phyloP scores from a whole-genome alignment of 1,284 basidiomycete species.

The Bjerkandera adusta region DNA sequence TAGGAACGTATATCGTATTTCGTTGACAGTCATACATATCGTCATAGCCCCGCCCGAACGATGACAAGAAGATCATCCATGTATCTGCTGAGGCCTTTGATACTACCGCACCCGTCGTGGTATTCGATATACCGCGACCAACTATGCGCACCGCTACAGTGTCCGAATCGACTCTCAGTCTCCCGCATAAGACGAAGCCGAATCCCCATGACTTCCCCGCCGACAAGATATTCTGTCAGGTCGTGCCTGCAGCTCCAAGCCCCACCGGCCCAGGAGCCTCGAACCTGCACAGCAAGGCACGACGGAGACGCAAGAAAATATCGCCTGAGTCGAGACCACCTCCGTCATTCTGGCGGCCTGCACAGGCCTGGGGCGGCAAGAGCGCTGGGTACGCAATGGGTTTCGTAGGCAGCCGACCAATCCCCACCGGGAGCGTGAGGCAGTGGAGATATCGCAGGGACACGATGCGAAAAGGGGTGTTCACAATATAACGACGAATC shows the following conservation, averaged over 20 bases:
- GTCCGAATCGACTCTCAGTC: slow-evolving; percentile 1
- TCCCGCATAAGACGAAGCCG: slow-evolving; percentile 14
- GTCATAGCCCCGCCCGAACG: slow-evolving; percentile 17
- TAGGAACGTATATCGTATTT: background rate
- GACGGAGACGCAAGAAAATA: slow-evolving; percentile 15
- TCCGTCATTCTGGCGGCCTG: slow-evolving; percentile 31
- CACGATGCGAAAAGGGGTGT: slow-evolving; percentile 27
- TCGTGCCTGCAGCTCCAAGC: slow-evolving; percentile 6
- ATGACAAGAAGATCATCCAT: slow-evolving; percentile 16
- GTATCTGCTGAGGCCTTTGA: slow-evolving; percentile 8
- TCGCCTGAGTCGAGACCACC: slow-evolving; percentile 13
- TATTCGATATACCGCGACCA: slow-evolving; percentile 20
- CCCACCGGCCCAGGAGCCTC: slow-evolving; percentile 1
- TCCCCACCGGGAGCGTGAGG: slow-evolving; percentile 15
- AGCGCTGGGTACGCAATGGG: slow-evolving; percentile 33
- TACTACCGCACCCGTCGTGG: slow-evolving; percentile 15
- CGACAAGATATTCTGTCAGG: slow-evolving; percentile 18
- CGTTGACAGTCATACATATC: background rate
- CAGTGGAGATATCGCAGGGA: slow-evolving; percentile 28
- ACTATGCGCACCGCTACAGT: slow-evolving; percentile 11
- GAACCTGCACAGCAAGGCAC: slow-evolving; percentile 8
- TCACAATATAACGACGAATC: slow-evolving; percentile 5
- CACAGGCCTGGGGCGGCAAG: slow-evolving; percentile 28
- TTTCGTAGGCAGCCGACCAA: slow-evolving; percentile 31
- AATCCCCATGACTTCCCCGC: slow-evolving; percentile 23